Base-by-base conservation (phyloP, 768 basidiomycete genomes). In the Boletellus ananas region DNA sequence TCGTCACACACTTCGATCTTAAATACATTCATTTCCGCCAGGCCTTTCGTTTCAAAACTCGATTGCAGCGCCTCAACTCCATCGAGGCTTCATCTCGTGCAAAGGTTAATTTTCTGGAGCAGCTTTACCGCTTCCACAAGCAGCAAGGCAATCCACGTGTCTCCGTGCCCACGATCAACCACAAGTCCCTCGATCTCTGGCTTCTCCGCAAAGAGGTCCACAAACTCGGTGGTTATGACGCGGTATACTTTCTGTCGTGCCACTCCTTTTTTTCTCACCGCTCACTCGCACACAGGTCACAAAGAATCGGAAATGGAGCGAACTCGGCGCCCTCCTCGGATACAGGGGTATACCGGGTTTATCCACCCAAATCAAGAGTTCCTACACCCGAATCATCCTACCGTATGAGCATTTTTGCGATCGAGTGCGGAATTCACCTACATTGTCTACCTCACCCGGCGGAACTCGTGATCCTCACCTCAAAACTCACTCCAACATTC, bases 31-130 rank as follows among this genome's bases (percentile, higher is more conserved):
- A 60, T 56, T 47, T 59, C 58, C 63, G 63, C 51, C 57, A 62
- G 94, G 78, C 77, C 50, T 97, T 96, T 73, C 88, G 92, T 43
- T 99, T 99, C 74, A 91, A 90, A 71, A 99, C 95, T 45, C 85
- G 96, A 44, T 72, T 98, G 37, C 94, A 96, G 69, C 84, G 90
- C 55, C 77, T 99, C 62, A 97, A 97, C 69, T 94, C 91, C 55
- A 92, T 99, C 57, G 95, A 98, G 72, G 96, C 96, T 14, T 90
- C 94, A 33, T 94, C 94, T 52, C 78, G 96, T 59, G 95, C 96
- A 44, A 96, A 94, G 71, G 73, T 98, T 68, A 98, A 96, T 74
- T 98, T 96, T 71, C 72, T 97, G 58, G 95, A 98, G 68, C 93
- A 96, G 70, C 79, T 99, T 43, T 94, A 94, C 70, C 87, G 91